Base-by-base conservation (phyloP, 192 early-diverging fungal species). In the Umbelopsis sp. region DNA sequence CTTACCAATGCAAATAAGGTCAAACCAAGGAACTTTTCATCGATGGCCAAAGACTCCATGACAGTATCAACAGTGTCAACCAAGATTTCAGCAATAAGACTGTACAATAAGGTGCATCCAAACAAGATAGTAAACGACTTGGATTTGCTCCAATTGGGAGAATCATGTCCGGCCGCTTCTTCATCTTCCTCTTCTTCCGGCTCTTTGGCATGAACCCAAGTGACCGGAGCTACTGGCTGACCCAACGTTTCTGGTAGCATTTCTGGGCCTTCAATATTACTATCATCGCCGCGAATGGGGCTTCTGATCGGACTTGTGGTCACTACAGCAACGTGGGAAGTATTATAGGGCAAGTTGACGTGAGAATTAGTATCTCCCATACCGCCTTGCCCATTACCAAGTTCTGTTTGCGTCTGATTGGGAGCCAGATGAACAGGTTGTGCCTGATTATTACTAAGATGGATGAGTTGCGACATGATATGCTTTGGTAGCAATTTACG, bases 21-120 rank as follows among this genome's bases (percentile, higher is more conserved):
- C 71, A 97, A 78, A 0, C 97, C 97, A 33, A 98, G 73, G 58
- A 95, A 89, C 76, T 98, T 98, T 68, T 95, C 92, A 74, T 88
- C 88, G 50, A 96, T 84, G 2, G 80, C 77, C 18, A 83, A 71
- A 20, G 80, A 82, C 66, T 88, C 86, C 71, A 95, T 79, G 12
- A 97, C 92, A 45, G 82, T 84, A 66, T 96, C 95, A 41, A 97
- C 91, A 49, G 88, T 92, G 65, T 87, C 84, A 7, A 99, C 93
- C 66, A 99, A 77, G 53, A 99, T 91, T 80, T 98, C 97, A 20
- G 97, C 95, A 73, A 98, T 90, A 65, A 97, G 77, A 9, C 90
- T 86, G 76, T 95, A 97, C 20, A 94, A 77, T 18, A 95, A 77
- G 4, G 97, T 98, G 68, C 93, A 94, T 1, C 76, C 80, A 37